Conservation (phyloP, 148 eudicot genomes). For the Camellia sinensis region DNA sequence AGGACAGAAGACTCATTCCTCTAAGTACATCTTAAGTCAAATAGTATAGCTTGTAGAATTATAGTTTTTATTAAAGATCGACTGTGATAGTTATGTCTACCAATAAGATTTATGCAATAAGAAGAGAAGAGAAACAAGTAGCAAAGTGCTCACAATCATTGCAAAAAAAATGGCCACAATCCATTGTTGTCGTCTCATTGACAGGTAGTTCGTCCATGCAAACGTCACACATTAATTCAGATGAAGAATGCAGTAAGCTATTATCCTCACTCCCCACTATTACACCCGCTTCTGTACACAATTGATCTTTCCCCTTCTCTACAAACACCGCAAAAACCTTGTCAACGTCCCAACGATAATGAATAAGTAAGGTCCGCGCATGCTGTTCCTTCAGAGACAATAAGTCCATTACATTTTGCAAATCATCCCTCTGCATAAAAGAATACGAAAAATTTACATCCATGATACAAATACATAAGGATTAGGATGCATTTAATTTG, state of each 20-base stretch:
- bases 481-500: not conserved
- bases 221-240: conserved; percentile 40
- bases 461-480: too few species aligned
- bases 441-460: not conserved
- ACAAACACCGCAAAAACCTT: conserved; percentile 46
- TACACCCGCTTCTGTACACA: conserved; percentile 60
- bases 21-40: not conserved
- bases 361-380: conserved; percentile 75
- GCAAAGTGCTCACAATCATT: conserved; percentile 51
- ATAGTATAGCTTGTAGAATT: not conserved
- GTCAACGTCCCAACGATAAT: conserved; percentile 77
- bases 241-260: conserved; percentile 21
- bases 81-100: not conserved
- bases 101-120: not conserved
- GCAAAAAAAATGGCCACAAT: conserved; percentile 74
- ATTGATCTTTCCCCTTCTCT: conserved; percentile 50
- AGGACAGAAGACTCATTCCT: not conserved
- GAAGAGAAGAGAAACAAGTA: not conserved
- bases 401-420: conserved; percentile 67
- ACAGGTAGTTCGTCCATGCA: conserved; percentile 56
- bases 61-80: too few species aligned
- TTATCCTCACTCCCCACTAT: conserved; percentile 29
- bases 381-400: conserved; percentile 70
- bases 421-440: conserved; percentile 55
- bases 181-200: conserved; percentile 50